Percentiles rank a stretch among this genome's conserved stretches.
Evolutionary conservation across 495 filamentous ascomycete genomes (phyloP).

Genomic region (Bathelium albidoporum): DNA sequence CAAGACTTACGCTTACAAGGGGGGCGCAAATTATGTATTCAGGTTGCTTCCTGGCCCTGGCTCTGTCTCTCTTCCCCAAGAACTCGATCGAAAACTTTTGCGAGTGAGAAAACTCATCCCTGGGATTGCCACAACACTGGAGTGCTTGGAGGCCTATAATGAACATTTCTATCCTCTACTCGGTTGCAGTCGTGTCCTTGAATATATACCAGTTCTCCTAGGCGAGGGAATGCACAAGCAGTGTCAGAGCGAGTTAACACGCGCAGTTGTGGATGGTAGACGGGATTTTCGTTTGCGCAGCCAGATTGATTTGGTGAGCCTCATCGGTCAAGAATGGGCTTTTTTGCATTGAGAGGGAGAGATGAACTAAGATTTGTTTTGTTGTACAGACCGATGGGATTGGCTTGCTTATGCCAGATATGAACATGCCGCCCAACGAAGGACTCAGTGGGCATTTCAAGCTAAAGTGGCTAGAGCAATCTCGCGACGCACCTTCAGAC

Average conservation of each 20-base stretch:
- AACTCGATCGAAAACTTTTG: constrained; percentile 12
- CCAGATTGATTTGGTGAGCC: neutral
- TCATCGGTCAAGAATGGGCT: neutral
- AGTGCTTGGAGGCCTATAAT: neutral
- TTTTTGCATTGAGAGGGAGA: too few relatives aligned
- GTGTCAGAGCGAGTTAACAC: neutral
- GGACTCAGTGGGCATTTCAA: constrained; percentile 58
- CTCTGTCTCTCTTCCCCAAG: constrained; percentile 1
- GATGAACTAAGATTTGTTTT: too few relatives aligned
- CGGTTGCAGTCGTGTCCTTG: constrained; percentile 6
- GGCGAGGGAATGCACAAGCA: neutral
- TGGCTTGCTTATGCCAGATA: constrained; percentile 70
- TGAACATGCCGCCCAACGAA: constrained; percentile 45
- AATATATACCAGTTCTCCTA: constrained; percentile 7
- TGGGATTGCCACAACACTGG: neutral
- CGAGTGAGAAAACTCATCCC: constrained; percentile 15
- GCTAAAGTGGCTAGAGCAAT: constrained; percentile 87
- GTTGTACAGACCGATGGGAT: constrained; percentile 34
- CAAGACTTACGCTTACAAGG: neutral
- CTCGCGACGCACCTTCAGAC: constrained; percentile 57
- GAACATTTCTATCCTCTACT: constrained; percentile 12
- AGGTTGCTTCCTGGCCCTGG: neutral
- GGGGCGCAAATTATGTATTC: constrained; percentile 22
- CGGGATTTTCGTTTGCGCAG: neutral
- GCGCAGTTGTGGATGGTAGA: neutral